These are phyloP conservation scores for Comarum palustre DNA, from an alignment of 306 rosid species.

Conservation along the genomic window DNA sequence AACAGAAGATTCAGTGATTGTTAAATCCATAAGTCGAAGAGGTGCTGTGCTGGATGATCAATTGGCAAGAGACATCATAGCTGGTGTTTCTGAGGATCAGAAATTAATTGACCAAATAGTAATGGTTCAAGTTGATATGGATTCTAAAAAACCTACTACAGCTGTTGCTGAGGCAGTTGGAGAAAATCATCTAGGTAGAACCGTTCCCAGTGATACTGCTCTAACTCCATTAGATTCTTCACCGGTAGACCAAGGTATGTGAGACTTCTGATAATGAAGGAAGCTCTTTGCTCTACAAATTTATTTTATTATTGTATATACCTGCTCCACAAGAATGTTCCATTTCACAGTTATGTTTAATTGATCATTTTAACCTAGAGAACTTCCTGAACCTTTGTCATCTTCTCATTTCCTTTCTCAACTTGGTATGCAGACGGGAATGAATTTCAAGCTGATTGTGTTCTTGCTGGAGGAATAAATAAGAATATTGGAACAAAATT, in stretches of 20 bases:
- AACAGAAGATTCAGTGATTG: constrained; percentile 12
- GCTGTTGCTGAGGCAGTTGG: background rate
- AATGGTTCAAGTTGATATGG: constrained; percentile 5
- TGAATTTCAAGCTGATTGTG: background rate
- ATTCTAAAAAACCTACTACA: background rate
- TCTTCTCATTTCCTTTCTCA: background rate
- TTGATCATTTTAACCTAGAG: background rate
- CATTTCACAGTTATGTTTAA: background rate
- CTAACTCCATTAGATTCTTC: background rate
- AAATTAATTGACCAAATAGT: background rate
- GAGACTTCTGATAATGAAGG: background rate
- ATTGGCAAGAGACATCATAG: constrained; percentile 6
- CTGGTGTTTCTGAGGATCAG: constrained; percentile 6
- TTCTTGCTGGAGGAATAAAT: background rate
- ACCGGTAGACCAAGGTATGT: constrained; percentile 12
- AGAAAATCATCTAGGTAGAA: background rate
- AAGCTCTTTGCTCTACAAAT: background rate
- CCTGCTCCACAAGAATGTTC: background rate
- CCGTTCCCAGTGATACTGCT: background rate
- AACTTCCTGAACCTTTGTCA: background rate
- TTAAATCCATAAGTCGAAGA: background rate
- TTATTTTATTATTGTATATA: background rate
- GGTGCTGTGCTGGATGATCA: constrained; percentile 8
- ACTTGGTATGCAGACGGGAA: constrained; percentile 11
- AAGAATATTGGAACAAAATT: background rate